Conservation (phyloP, 768 basidiomycete genomes). For the Omphalotus guepiniiformis region DNA sequence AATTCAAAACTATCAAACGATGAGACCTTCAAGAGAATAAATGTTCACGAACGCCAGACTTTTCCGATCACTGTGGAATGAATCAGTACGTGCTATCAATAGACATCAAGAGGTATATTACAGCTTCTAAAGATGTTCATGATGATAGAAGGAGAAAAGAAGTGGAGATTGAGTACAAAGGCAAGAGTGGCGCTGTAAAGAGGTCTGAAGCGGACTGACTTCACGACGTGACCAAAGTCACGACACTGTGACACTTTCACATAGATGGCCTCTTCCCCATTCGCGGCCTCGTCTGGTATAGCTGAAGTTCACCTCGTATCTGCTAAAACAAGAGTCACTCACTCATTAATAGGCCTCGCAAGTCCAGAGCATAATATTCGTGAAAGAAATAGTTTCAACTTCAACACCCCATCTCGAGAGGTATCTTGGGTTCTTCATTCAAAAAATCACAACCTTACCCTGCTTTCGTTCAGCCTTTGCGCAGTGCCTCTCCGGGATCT, state of each 20-base stretch:
- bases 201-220: neutral
- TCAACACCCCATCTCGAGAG: no score
- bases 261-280: no score
- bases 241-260: neutral
- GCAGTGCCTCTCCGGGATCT: conserved; percentile 19
- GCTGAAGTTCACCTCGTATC: no score
- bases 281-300: no score
- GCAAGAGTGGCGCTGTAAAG: no score
- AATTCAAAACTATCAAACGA: conserved; percentile 22
- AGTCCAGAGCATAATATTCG: no score
- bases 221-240: conserved; percentile 2
- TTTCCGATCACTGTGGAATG: conserved; percentile 67
- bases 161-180: conserved; percentile 6
- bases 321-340: no score
- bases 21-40: conserved; percentile 12
- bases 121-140: conserved; percentile 88
- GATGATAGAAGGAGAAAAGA: conserved; percentile 19
- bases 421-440: neutral
- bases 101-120: conserved; percentile 35
- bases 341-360: no score
- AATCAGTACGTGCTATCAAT: conserved; percentile 18
- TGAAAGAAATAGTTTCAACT: no score
- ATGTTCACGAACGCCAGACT: conserved; percentile 82
- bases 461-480: neutral
- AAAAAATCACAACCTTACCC: neutral